These are phyloP conservation scores for Irpex sp. DNA, from an alignment of 1,284 basidiomycete species.

Conservation along the genomic window DNA sequence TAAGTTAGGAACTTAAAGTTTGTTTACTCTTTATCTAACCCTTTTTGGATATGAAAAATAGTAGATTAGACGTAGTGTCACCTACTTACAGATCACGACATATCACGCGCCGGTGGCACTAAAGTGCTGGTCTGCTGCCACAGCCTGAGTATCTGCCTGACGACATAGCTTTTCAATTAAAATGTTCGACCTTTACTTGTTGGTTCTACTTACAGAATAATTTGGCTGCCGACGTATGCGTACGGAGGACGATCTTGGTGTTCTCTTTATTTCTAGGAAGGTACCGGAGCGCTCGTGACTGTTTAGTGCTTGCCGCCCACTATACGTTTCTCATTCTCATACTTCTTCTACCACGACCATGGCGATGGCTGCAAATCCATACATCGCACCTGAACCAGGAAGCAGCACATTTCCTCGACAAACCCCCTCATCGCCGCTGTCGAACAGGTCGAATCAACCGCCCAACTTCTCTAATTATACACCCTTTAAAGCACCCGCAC, in stretches of 20 bases:
- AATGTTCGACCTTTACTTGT: neutral
- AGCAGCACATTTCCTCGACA: slow-evolving; percentile 16
- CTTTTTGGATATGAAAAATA: too few relatives aligned
- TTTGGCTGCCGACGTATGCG: neutral
- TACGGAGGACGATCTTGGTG: neutral
- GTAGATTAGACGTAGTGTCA: too few relatives aligned
- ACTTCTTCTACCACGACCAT: neutral
- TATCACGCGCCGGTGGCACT: too few relatives aligned
- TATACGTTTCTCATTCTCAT: neutral
- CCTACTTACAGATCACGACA: too few relatives aligned
- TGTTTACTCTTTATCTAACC: too few relatives aligned
- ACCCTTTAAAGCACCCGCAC: slow-evolving; percentile 56
- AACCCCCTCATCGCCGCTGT: slow-evolving; percentile 27
- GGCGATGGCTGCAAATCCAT: slow-evolving; percentile 10
- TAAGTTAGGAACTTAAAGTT: too few relatives aligned
- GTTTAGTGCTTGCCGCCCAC: neutral
- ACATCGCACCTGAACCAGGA: slow-evolving; percentile 13
- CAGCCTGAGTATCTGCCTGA: neutral
- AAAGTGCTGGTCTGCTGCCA: too few relatives aligned
- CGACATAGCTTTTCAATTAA: neutral
- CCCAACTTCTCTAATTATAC: slow-evolving; percentile 14
- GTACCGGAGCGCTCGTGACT: slow-evolving; percentile 8
- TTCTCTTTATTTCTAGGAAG: neutral
- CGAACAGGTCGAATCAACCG: slow-evolving; percentile 14
- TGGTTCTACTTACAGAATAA: neutral